Evolutionary conservation across 148 eudicot species (phyloP).

Genomic region (Diospyros kaki): DNA sequence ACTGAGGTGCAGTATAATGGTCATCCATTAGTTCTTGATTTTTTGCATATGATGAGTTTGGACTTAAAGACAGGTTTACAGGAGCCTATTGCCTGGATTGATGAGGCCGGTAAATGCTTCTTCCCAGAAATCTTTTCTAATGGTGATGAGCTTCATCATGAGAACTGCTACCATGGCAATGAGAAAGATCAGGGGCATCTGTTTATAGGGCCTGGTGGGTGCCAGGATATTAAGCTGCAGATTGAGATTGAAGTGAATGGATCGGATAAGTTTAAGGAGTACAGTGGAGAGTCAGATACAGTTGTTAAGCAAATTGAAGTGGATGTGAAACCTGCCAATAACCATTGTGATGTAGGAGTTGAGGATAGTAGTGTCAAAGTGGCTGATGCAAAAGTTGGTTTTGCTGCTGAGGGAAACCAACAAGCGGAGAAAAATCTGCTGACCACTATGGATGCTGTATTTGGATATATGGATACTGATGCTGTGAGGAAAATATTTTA

Average conservation of each 20-base stretch:
- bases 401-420: conserved; percentile 33
- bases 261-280: conserved; percentile 37
- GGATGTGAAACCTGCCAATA: conserved; percentile 20
- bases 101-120: conserved; percentile 72
- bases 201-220: conserved; percentile 19
- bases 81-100: conserved; percentile 91
- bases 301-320: conserved; percentile 45
- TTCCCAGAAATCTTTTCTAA: conserved; percentile 62
- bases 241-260: conserved; percentile 75
- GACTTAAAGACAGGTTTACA: conserved; percentile 53
- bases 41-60: conserved; percentile 68
- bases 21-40: conserved; percentile 49
- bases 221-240: conserved; percentile 60
- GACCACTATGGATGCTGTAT: conserved; percentile 13
- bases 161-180: conserved; percentile 19
- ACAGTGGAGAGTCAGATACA: conserved; percentile 65
- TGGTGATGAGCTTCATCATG: conserved; percentile 26
- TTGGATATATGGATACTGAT: conserved; percentile 26
- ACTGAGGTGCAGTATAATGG: conserved; percentile 55
- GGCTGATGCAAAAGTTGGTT: conserved; percentile 33
- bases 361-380: conserved; percentile 43
- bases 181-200: conserved; percentile 29
- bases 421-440: conserved; percentile 21
- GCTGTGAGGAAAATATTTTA: conserved; percentile 46
- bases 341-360: conserved; percentile 30